Base-by-base conservation (phyloP, 768 basidiomycete species). In the Amanita rimosa region DNA sequence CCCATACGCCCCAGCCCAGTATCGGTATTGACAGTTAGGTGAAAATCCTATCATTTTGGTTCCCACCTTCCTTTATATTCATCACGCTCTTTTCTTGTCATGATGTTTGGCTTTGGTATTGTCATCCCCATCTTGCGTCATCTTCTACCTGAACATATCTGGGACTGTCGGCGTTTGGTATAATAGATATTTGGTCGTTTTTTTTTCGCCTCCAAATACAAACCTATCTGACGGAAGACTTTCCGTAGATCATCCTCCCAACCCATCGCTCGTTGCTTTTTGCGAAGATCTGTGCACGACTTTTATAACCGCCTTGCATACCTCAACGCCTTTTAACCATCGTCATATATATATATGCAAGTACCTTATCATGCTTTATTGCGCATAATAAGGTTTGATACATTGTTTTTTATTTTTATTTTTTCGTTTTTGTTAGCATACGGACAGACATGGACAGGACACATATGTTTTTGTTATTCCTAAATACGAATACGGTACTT, bases 1-100 rank as follows among this genome's bases (percentile, higher is more conserved):
- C 56, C 65, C 67, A 6, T 68, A 71, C 58, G 57, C 29, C 41
- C 9, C 47, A 34, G 16, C 48, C 13, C 48, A 43, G 11, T 34
- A 49, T 24, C 48, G 40, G 33, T 42, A 41, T 42, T 49, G 17
- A 49, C 24, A 34, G 19, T 42, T 27, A 49, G 48, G 48, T 49
- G 48, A 49, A 41, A 42, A 17, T 16, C 16, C 14, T 3, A 42
- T 29, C 34, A 19, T 47, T 47, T 38, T 21, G 36, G 37, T 21
- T 19, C 34, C 9, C 33, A 34, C 16, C 4, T 8, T 10, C 29
- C 19, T 19, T 10, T 46, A 29, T 46, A 29, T 46, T 19, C 16
- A 34, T 36, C 31, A 35, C 14, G n/a, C 31, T 31, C 13, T 7
- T 13, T 31, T 31, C 31, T 31, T 31, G 31, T 31, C 11, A 31